A percentile compares a stretch with the other conserved stretches of the same genome.
These are phyloP conservation scores for Botrytis sinoallii DNA, from an alignment of 2,329 filamentous ascomycete genomes.

Conservation along the genomic window DNA sequence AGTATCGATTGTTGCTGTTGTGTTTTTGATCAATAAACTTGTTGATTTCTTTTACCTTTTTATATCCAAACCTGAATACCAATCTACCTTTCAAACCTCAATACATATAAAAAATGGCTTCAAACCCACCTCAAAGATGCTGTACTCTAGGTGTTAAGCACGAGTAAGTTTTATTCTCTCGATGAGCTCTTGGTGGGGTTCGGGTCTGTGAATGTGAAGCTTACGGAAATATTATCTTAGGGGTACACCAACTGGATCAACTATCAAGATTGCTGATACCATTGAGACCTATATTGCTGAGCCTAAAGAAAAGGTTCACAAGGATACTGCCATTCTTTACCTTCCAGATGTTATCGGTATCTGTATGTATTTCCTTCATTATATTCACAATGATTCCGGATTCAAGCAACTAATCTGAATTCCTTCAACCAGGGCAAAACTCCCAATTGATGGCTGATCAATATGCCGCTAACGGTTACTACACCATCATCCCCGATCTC, in stretches of 20 bases:
- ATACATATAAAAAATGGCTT: conserved; percentile 33
- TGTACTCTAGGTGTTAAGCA: conserved; percentile 39
- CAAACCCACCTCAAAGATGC: conserved; percentile 36
- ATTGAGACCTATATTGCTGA: conserved; percentile 37
- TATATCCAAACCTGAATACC: not conserved
- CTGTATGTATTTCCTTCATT: conserved; percentile 17
- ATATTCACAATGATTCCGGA: not conserved
- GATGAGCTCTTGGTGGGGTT: not conserved
- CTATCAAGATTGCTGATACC: conserved; percentile 32
- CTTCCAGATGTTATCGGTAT: conserved; percentile 37
- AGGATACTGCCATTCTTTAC: conserved; percentile 36
- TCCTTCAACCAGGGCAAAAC: conserved; percentile 45
- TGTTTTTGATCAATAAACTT: not conserved
- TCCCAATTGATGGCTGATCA: conserved; percentile 68
- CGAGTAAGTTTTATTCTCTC: conserved; percentile 28
- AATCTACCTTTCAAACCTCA: not conserved
- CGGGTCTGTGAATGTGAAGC: not conserved
- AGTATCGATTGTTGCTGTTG: not conserved
- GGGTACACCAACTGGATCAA: conserved; percentile 34
- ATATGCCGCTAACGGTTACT: conserved; percentile 61
- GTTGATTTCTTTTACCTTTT: not conserved
- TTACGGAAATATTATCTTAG: conserved; percentile 20
- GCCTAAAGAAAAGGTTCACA: conserved; percentile 32
- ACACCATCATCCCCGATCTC: conserved; percentile 61
- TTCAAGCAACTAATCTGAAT: conserved; percentile 27